Base-by-base conservation (phyloP, 164 flowering plant genomes). In the grape (Vitis vinifera) region DNA sequence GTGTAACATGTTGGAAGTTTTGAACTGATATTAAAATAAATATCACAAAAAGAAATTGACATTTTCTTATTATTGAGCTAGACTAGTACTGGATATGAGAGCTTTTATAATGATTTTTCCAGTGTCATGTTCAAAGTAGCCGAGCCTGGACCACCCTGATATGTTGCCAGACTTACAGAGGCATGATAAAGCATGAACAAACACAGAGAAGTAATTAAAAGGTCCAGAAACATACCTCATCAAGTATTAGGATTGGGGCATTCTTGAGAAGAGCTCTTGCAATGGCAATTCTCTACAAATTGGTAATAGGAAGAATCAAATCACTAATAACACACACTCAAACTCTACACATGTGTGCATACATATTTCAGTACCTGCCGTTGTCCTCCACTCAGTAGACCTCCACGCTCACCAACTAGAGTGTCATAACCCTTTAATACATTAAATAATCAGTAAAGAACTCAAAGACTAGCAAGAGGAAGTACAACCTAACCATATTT, bases 361-460 rank as follows among this genome's bases (percentile, higher is more conserved):
- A 37, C 12, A 19, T 47, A 13, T n/a, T 19, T 10, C 9, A 27
- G 47, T 87, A 94, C 99, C 97, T 94, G 99, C 66, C 95, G 87
- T 83, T 95, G 99, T 68, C 98, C 99, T 58, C 98, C 99, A 75
- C 98, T 93, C 71, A 95, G 80, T 51, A 91, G 74, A 64, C 98
- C 88, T 75, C 98, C 99, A 62, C 98, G 96, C 74, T 95, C 99
- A 73, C 99, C 99, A 69, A 93, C 99, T 50, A 80, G 87, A 15
- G 99, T 95, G 79, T 88, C 93, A 77, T 95, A 93, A 62, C 98
- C 98, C 98, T 95, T 72, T 72, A 5, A 76, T 51, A 53, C 68
- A 65, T 49, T 11, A 73, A 66, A 61, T 50, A 66, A 44, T 51
- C 49, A 67, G 53, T 11, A 47, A 47, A 58, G 3, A 27, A 23